Evolutionary conservation across 2,329 filamentous ascomycete species (phyloP).

Genomic region (Claviceps africana): DNA sequence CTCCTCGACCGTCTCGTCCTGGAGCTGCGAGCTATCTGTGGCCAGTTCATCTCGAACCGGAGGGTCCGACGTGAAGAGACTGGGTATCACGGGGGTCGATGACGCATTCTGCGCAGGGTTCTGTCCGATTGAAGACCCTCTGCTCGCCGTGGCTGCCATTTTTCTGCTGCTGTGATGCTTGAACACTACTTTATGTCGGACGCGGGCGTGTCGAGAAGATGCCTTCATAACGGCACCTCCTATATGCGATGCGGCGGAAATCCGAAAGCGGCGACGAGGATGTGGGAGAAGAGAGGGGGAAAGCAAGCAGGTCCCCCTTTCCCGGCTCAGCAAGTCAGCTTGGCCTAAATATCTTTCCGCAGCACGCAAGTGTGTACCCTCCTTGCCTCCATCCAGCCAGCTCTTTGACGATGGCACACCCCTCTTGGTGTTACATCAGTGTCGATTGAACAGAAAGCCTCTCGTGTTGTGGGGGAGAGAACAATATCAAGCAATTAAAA

Average conservation of each 20-base stretch:
- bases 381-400: not conserved
- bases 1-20: constrained; percentile 53
- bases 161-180: constrained; percentile 3
- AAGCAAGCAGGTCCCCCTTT: not conserved
- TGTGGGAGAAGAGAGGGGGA: not conserved
- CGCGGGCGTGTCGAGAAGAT: constrained; percentile 3
- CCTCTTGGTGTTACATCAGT: not conserved
- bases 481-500: constrained; percentile 1
- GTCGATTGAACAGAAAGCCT: not conserved
- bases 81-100: constrained; percentile 26
- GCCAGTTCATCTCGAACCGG: constrained; percentile 49
- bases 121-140: not conserved
- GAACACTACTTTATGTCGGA: constrained; percentile 6
- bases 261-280: not conserved
- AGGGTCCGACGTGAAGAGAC: constrained; percentile 44
- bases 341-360: constrained; percentile 2
- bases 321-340: not conserved
- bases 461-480: not conserved
- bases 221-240: constrained; percentile 5
- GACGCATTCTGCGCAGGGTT: constrained; percentile 8
- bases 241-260: not conserved
- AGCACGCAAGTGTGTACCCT: not conserved
- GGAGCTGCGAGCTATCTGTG: constrained; percentile 54
- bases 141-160: constrained; percentile 4
- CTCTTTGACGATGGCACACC: not conserved